These are phyloP conservation scores for Yamadazyma buinensis DNA, from an alignment of 1,139 yeast genomes.

Conservation along the genomic window DNA sequence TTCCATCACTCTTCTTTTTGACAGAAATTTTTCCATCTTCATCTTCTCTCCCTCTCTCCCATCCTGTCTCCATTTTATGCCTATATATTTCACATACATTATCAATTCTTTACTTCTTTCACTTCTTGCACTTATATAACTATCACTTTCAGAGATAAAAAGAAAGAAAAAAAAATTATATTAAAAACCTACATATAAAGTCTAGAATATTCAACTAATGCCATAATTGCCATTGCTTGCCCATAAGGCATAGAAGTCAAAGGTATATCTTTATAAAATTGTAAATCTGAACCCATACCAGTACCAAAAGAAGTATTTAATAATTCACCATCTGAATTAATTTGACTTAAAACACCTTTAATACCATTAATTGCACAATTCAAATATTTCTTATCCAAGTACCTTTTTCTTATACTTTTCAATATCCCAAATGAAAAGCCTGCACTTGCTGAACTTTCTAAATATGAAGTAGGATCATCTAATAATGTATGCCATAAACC, in stretches of 20 bases:
- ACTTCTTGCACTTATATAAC: too few species aligned
- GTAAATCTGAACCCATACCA: conserved; percentile 27
- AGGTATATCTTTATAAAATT: conserved; percentile 29
- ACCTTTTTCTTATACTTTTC: conserved; percentile 21
- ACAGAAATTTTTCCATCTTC: not conserved
- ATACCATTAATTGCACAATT: conserved; percentile 22
- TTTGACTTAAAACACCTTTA: conserved; percentile 22
- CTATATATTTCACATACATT: too few species aligned
- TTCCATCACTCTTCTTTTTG: too few species aligned
- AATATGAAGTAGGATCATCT: conserved; percentile 25
- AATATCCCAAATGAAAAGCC: conserved; percentile 34
- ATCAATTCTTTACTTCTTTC: too few species aligned
- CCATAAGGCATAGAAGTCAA: conserved; percentile 34
- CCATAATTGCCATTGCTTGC: conserved; percentile 35
- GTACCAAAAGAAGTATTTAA: conserved; percentile 31
- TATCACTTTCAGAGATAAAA: too few species aligned
- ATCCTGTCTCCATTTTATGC: not conserved
- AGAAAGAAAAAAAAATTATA: too few species aligned
- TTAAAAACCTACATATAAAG: conserved; percentile 14
- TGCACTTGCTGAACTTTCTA: conserved; percentile 32
- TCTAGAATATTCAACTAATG: conserved; percentile 23
- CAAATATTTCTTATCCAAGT: conserved; percentile 18
- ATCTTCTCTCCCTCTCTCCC: not conserved
- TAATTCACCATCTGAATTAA: conserved; percentile 25
- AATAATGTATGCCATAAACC: conserved; percentile 32